phyloP scores from a whole-genome alignment of 805 yeast species.

The Sugiyamaella floridensis region DNA sequence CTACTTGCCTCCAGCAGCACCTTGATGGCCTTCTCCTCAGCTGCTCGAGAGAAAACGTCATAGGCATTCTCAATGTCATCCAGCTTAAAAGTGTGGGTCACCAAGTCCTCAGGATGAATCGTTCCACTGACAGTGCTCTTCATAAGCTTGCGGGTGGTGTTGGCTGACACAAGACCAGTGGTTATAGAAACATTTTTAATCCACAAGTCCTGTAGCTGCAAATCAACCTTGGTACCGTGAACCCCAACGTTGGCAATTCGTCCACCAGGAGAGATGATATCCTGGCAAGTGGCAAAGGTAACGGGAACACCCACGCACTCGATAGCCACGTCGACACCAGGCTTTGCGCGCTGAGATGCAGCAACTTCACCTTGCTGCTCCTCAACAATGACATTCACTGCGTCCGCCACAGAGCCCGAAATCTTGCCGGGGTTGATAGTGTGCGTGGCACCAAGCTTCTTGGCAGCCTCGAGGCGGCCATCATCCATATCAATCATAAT shows the following conservation, averaged over 20 bases:
- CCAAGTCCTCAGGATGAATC: conserved; percentile 56
- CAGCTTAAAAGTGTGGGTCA: conserved; percentile 68
- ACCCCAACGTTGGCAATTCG: conserved; percentile 78
- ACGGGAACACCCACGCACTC: conserved; percentile 80
- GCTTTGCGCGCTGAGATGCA: conserved; percentile 50
- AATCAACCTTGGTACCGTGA: conserved; percentile 59
- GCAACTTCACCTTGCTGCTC: conserved; percentile 34
- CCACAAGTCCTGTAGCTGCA: conserved; percentile 66
- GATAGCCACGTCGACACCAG: conserved; percentile 63
- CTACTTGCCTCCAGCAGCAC: conserved; percentile 30
- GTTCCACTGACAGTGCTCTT: conserved; percentile 42
- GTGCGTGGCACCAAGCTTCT: conserved; percentile 88
- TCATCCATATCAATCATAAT: conserved; percentile 67
- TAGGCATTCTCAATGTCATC: conserved; percentile 69
- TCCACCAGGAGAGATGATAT: conserved; percentile 59
- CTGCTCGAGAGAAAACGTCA: conserved; percentile 43
- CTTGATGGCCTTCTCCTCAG: conserved; percentile 63
- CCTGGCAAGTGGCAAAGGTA: conserved; percentile 63
- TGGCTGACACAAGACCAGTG: conserved; percentile 47
- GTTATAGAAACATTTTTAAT: conserved; percentile 56
- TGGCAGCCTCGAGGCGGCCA: conserved; percentile 59
- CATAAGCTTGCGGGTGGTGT: conserved; percentile 37
- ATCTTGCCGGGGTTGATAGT: conserved; percentile 73
- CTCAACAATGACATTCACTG: conserved; percentile 31
- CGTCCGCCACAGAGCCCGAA: conserved; percentile 28